A percentile compares a stretch with the other conserved stretches of the same genome.
Conservation (phyloP, 1,139 yeast species). For the Protomyces gravidus region DNA sequence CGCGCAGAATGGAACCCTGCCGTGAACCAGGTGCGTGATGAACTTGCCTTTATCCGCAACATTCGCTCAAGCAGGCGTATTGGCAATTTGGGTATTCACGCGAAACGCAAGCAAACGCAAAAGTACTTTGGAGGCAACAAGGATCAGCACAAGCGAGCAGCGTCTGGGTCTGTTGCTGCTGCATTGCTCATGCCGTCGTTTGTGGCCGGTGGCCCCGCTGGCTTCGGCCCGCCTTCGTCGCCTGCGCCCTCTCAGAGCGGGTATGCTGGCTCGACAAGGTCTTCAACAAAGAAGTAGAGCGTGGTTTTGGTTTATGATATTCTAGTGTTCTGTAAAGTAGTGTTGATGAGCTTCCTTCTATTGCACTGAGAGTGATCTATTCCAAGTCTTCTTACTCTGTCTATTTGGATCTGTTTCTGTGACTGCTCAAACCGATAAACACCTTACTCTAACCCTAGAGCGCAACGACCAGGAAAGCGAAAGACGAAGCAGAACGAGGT, state of each 20-base stretch:
- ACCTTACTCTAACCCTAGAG: background rate
- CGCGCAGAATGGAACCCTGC: constrained; percentile 44
- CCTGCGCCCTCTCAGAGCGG: constrained; percentile 1
- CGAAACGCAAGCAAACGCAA: constrained; percentile 7
- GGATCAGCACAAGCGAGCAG: constrained; percentile 27
- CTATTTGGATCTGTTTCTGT: background rate
- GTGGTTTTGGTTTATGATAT: background rate
- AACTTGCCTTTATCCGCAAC: constrained; percentile 41
- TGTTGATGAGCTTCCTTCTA: background rate
- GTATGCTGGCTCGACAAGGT: background rate
- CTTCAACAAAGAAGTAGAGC: background rate
- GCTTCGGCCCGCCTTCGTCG: constrained; percentile 26
- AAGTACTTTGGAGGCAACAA: constrained; percentile 25
- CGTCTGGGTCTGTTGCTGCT: constrained; percentile 25
- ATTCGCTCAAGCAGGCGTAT: constrained; percentile 43
- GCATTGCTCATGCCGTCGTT: constrained; percentile 24
- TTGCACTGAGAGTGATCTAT: no score
- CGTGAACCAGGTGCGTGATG: constrained; percentile 44
- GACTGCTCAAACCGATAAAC: background rate
- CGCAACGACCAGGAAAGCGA: background rate
- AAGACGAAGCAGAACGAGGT: background rate
- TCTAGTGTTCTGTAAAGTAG: background rate
- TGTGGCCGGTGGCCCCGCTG: constrained; percentile 24
- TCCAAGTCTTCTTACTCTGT: background rate
- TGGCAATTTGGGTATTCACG: constrained; percentile 20